These are phyloP conservation scores for Eucommia ulmoides DNA, from an alignment of 257 asterid genomes.

Conservation along the genomic window DNA sequence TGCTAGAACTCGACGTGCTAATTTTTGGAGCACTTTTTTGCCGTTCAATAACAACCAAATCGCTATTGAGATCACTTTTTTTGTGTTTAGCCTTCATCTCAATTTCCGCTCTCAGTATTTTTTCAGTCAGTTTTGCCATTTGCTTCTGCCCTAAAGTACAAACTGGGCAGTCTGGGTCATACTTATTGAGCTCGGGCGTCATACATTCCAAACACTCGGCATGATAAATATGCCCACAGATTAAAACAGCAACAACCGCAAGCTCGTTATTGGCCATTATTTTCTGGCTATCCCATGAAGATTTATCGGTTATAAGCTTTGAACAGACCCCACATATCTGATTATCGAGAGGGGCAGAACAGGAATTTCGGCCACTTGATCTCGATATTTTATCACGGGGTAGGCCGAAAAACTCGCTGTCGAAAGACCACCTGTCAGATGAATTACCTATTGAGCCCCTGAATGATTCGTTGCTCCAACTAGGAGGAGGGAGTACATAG, in stretches of 20 bases:
- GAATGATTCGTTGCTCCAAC: conserved; percentile 55
- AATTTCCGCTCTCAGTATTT: conserved; percentile 66
- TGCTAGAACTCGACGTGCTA: conserved; percentile 44
- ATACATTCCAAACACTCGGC: conserved; percentile 87
- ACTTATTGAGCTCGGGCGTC: conserved; percentile 77
- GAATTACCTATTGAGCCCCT: conserved; percentile 73
- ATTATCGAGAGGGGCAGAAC: conserved; percentile 35
- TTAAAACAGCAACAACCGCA: conserved; percentile 75
- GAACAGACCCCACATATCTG: conserved; percentile 83
- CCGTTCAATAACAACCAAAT: conserved; percentile 29
- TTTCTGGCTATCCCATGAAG: conserved; percentile 33
- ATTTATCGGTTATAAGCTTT: conserved; percentile 56
- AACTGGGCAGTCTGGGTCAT: conserved; percentile 82
- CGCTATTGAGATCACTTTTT: conserved; percentile 34
- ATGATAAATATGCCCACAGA: conserved; percentile 86
- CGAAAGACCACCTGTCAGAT: conserved; percentile 88
- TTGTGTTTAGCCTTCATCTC: conserved; percentile 46
- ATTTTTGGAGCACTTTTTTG: conserved; percentile 23
- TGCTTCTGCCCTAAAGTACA: conserved; percentile 88
- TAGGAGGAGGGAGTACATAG: conserved; percentile 41
- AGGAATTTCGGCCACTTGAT: conserved; percentile 41
- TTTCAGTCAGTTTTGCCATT: conserved; percentile 64
- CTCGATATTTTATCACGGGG: conserved; percentile 45
- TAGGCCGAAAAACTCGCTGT: conserved; percentile 60
- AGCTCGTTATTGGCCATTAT: conserved; percentile 56